Conservation (phyloP, 108 stramenopile species). For the Nannochloropsis gaditana region DNA sequence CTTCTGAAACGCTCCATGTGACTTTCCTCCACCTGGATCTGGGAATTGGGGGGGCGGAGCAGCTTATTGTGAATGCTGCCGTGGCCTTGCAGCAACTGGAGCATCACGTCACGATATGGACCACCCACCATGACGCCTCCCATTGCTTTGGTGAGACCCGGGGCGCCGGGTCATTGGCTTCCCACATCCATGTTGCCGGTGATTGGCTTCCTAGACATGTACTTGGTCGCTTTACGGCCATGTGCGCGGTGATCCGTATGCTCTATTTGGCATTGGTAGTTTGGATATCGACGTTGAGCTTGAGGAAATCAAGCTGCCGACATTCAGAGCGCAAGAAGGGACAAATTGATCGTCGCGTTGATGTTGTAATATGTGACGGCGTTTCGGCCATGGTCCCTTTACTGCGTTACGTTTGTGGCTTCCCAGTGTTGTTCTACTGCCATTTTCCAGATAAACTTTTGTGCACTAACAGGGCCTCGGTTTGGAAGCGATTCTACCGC, state of each 20-base stretch:
- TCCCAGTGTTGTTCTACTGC: slow-evolving; percentile 83
- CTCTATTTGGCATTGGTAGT: slow-evolving; percentile 33
- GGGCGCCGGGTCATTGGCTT: slow-evolving; percentile 45
- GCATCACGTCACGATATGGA: slow-evolving; percentile 69
- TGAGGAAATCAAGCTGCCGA: not conserved
- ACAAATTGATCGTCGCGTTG: not conserved
- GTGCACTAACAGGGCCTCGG: slow-evolving; percentile 42
- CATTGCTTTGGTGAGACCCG: slow-evolving; percentile 86
- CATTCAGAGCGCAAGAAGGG: not conserved
- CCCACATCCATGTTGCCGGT: slow-evolving; percentile 59
- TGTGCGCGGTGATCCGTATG: slow-evolving; percentile 55
- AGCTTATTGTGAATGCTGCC: slow-evolving; percentile 60
- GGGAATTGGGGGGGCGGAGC: slow-evolving; percentile 61
- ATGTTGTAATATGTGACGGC: slow-evolving; percentile 60
- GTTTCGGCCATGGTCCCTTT: slow-evolving; percentile 55
- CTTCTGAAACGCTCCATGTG: slow-evolving; percentile 33
- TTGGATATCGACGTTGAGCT: not conserved
- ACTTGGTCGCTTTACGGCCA: slow-evolving; percentile 48
- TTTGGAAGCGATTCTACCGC: slow-evolving; percentile 43
- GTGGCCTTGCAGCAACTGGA: slow-evolving; percentile 34
- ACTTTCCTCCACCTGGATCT: slow-evolving; percentile 59
- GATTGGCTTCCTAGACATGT: slow-evolving; percentile 85
- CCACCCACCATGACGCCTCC: slow-evolving; percentile 78
- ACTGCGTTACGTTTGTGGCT: slow-evolving; percentile 42
- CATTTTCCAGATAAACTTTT: slow-evolving; percentile 98